A percentile compares a stretch with the other conserved stretches of the same genome.
phyloP scores from a whole-genome alignment of 1,139 yeast species.

The Saccharomyces pastorianus region DNA sequence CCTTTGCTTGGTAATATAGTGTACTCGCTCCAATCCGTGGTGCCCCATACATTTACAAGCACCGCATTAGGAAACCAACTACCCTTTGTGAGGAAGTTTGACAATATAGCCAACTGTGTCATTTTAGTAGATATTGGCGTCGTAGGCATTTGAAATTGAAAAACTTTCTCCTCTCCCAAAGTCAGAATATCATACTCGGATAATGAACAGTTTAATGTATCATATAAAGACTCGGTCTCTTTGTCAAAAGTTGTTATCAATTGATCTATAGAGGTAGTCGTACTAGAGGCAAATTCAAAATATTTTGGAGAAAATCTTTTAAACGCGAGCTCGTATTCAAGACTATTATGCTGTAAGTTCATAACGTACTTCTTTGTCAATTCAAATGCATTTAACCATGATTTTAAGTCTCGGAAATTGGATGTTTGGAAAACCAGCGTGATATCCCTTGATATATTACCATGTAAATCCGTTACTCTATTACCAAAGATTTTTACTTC shows the following conservation, averaged over 20 bases:
- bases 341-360: conserved; percentile 33
- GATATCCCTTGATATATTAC: conserved; percentile 22
- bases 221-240: conserved; percentile 26
- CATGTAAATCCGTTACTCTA: conserved; percentile 7
- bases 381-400: conserved; percentile 73
- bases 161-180: conserved; percentile 19
- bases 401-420: conserved; percentile 56
- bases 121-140: conserved; percentile 70
- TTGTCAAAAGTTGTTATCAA: conserved; percentile 35
- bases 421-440: conserved; percentile 70
- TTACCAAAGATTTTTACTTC: conserved; percentile 62
- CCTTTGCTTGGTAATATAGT: conserved; percentile 34
- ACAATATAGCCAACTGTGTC: conserved; percentile 61
- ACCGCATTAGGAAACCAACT: conserved; percentile 69
- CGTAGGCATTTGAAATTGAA: conserved; percentile 30
- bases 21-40: conserved; percentile 73
- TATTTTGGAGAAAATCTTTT: conserved; percentile 65
- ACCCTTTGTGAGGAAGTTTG: conserved; percentile 53
- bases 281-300: conserved; percentile 65
- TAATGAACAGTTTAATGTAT: conserved; percentile 19
- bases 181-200: conserved; percentile 22
- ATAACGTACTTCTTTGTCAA: conserved; percentile 49
- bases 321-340: conserved; percentile 46
- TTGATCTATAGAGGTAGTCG: conserved; percentile 49
- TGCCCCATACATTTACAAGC: conserved; percentile 90